Percentiles rank a stretch among this genome's conserved stretches.
phyloP scores from a whole-genome alignment of 1,139 yeast genomes.

The Geotrichum carabidarum region DNA sequence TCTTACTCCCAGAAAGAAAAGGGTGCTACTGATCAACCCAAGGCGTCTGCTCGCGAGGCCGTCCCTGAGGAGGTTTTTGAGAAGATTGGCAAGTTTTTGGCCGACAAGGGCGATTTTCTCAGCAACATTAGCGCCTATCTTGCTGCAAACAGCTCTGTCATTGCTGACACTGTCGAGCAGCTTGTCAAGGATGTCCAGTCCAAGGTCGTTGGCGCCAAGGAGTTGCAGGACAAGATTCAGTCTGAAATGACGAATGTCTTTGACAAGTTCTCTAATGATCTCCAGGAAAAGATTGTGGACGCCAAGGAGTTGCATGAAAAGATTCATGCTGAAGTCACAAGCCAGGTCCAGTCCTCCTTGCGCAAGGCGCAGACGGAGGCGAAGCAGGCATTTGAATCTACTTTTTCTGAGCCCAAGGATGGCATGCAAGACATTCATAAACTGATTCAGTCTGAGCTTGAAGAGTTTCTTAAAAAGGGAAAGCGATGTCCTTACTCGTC shows the following conservation, averaged over 20 bases:
- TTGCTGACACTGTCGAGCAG: slow-evolving; percentile 6
- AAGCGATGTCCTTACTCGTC: not conserved
- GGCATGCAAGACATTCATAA: slow-evolving; percentile 3
- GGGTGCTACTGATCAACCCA: not conserved
- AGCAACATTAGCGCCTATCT: slow-evolving; percentile 10
- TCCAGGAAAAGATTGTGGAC: slow-evolving; percentile 3
- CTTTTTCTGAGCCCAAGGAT: slow-evolving; percentile 4
- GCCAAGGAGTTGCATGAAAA: slow-evolving; percentile 10
- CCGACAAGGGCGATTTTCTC: slow-evolving; percentile 10
- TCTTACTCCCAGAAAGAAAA: not conserved
- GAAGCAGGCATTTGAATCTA: slow-evolving; percentile 3
- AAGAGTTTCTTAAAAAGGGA: not conserved
- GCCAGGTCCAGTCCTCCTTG: not conserved
- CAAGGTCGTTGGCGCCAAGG: slow-evolving; percentile 6
- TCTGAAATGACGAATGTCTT: slow-evolving; percentile 2
- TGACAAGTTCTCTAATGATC: slow-evolving; percentile 6
- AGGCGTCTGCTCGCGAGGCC: not conserved
- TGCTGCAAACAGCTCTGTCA: slow-evolving; percentile 3
- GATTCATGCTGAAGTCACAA: slow-evolving; percentile 5
- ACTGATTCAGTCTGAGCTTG: not conserved
- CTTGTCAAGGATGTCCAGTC: slow-evolving; percentile 9
- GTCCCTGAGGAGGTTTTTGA: slow-evolving; percentile 8
- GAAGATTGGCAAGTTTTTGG: slow-evolving; percentile 1
- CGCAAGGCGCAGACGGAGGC: not conserved
- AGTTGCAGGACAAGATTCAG: slow-evolving; percentile 6